Conservation (phyloP, 2,329 filamentous ascomycete species). For the Podosphaera aphanis region DNA sequence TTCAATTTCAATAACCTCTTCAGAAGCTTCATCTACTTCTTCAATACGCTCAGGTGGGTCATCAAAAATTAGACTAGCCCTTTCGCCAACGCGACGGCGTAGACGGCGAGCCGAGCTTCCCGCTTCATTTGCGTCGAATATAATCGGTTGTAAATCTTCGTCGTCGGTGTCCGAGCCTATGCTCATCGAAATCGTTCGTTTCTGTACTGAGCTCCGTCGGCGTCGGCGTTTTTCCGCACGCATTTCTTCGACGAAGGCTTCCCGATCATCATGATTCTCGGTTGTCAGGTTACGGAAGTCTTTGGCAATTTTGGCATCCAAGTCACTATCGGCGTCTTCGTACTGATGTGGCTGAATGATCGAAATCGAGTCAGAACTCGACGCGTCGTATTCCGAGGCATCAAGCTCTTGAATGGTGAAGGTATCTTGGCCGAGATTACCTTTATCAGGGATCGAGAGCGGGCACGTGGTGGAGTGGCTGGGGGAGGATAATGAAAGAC, state of each 20-base stretch:
- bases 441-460: slow-evolving; percentile 1
- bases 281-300: not conserved
- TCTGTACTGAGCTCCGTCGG: slow-evolving; percentile 14
- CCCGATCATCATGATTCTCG: slow-evolving; percentile 8
- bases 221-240: slow-evolving; percentile 11
- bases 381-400: slow-evolving; percentile 12
- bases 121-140: slow-evolving; percentile 13
- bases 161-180: slow-evolving; percentile 17
- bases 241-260: slow-evolving; percentile 10
- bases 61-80: slow-evolving; percentile 15
- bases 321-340: slow-evolving; percentile 13
- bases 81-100: slow-evolving; percentile 13
- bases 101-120: slow-evolving; percentile 15
- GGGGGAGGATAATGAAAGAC: slow-evolving; percentile 9
- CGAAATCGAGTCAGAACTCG: slow-evolving; percentile 10
- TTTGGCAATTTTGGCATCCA: not conserved
- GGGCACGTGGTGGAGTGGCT: slow-evolving; percentile 4
- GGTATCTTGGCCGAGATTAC: slow-evolving; percentile 9
- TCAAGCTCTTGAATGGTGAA: slow-evolving; percentile 15
- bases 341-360: slow-evolving; percentile 15
- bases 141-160: slow-evolving; percentile 14
- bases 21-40: slow-evolving; percentile 15
- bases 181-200: slow-evolving; percentile 14
- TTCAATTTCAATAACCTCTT: slow-evolving; percentile 11
- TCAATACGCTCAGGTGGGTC: slow-evolving; percentile 16